Percentiles rank a stretch among this genome's conserved stretches.
Conservation (phyloP, 306 rosid genomes). For the Gastrolobium villosum region DNA sequence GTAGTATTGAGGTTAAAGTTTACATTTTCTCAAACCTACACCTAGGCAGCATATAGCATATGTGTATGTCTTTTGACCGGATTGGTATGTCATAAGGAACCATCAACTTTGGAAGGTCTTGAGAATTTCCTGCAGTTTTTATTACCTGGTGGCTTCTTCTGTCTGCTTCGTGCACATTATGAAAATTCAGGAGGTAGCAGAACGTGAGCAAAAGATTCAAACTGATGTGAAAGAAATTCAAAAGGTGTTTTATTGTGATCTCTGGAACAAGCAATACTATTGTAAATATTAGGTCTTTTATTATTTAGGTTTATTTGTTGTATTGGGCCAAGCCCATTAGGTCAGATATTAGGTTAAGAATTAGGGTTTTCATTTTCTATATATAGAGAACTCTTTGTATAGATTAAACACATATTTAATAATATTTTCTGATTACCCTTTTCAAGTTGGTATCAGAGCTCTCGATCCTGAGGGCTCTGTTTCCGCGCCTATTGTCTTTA, state of each 20-base stretch:
- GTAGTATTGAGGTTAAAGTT: conserved; percentile 68
- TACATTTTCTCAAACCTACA: conserved; percentile 74
- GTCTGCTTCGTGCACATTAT: conserved; percentile 90
- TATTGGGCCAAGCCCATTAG: no score
- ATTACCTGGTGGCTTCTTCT: conserved; percentile 95
- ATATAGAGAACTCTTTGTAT: no score
- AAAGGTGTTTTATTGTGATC: no score
- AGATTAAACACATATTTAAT: no score
- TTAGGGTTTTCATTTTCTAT: no score
- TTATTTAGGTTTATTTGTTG: no score
- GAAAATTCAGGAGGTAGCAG: conserved; percentile 89
- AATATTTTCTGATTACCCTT: no score
- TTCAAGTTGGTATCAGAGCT: no score
- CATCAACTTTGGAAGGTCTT: conserved; percentile 88
- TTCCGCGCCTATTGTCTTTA: no score
- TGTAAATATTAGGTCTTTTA: background rate
- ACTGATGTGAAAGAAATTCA: conserved; percentile 54
- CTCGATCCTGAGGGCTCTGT: no score
- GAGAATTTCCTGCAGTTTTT: conserved; percentile 95
- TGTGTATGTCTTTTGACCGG: conserved; percentile 80
- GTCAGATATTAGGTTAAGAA: no score
- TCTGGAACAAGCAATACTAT: conserved; percentile 85
- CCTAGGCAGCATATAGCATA: conserved; percentile 79
- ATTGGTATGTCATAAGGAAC: conserved; percentile 76
- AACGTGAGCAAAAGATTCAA: conserved; percentile 85